Evolutionary conservation across 495 filamentous ascomycete genomes (phyloP).

Genomic region (Podospora pseudoanserina): DNA sequence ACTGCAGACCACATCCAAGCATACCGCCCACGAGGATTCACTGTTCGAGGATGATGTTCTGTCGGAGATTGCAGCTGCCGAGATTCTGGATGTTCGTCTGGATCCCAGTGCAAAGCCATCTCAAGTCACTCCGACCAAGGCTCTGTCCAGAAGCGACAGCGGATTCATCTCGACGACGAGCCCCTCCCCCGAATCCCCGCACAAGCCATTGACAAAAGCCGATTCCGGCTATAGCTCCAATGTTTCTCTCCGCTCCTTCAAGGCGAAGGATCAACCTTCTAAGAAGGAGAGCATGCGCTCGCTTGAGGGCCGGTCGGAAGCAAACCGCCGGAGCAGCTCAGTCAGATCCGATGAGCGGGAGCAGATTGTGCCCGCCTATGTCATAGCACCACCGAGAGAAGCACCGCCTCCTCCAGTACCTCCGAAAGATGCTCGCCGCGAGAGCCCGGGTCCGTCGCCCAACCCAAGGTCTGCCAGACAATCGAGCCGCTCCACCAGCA

Average conservation of each 20-base stretch:
- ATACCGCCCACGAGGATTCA: slow-evolving; percentile 46
- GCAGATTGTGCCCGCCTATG: neutral
- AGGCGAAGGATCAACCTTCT: slow-evolving; percentile 18
- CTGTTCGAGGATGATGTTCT: slow-evolving; percentile 42
- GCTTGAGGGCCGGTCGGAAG: slow-evolving; percentile 14
- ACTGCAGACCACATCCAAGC: slow-evolving; percentile 45
- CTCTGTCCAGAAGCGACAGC: slow-evolving; percentile 41
- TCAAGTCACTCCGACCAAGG: slow-evolving; percentile 16
- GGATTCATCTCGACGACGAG: slow-evolving; percentile 38
- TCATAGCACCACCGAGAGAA: slow-evolving; percentile 12
- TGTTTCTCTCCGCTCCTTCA: slow-evolving; percentile 47
- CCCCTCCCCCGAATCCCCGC: slow-evolving; percentile 32
- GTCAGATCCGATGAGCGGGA: neutral
- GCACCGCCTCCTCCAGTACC: slow-evolving; percentile 32
- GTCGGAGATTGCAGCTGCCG: slow-evolving; percentile 34
- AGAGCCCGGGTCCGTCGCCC: slow-evolving; percentile 5
- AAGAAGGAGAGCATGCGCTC: slow-evolving; percentile 11
- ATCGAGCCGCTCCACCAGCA: slow-evolving; percentile 9
- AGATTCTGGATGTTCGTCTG: slow-evolving; percentile 40
- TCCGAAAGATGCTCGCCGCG: slow-evolving; percentile 25
- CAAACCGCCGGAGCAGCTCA: neutral
- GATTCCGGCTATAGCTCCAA: slow-evolving; percentile 58
- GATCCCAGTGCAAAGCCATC: slow-evolving; percentile 40
- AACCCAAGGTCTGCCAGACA: slow-evolving; percentile 8
- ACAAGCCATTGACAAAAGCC: slow-evolving; percentile 47